phyloP scores from a whole-genome alignment of 345 rosid genomes.

The Salix brachista region DNA sequence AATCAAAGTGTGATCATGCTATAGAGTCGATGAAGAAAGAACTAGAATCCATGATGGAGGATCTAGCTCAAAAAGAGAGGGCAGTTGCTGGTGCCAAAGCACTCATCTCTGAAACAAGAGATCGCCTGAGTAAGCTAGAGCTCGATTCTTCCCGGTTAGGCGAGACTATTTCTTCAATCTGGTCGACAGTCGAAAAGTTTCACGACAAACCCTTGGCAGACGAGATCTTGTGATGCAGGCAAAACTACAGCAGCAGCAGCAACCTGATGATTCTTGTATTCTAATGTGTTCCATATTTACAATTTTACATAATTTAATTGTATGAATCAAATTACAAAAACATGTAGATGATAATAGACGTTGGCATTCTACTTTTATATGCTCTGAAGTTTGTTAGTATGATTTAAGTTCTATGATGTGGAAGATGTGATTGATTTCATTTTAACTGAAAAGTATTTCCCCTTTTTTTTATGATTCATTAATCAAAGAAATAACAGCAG shows the following conservation, averaged over 20 bases:
- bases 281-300: background rate
- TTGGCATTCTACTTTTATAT: background rate
- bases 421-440: background rate
- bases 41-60: constrained; percentile 41
- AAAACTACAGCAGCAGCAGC: background rate
- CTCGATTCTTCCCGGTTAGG: constrained; percentile 34
- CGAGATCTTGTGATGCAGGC: constrained; percentile 41
- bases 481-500: background rate
- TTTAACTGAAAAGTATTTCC: background rate
- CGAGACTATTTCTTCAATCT: constrained; percentile 29
- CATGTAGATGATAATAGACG: constrained; percentile 1
- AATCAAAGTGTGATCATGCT: constrained; percentile 31
- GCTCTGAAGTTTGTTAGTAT: background rate
- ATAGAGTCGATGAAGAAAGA: constrained; percentile 46
- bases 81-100: constrained; percentile 36
- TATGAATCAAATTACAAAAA: constrained; percentile 1
- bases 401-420: background rate
- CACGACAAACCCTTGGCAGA: constrained; percentile 46
- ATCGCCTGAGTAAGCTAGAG: constrained; percentile 41
- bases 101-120: constrained; percentile 32
- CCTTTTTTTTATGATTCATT: background rate
- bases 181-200: constrained; percentile 43
- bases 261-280: background rate
- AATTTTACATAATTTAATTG: background rate
- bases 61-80: constrained; percentile 44